These are phyloP conservation scores for Corymbia citriodora DNA, from an alignment of 441 rosid genomes.

Conservation along the genomic window DNA sequence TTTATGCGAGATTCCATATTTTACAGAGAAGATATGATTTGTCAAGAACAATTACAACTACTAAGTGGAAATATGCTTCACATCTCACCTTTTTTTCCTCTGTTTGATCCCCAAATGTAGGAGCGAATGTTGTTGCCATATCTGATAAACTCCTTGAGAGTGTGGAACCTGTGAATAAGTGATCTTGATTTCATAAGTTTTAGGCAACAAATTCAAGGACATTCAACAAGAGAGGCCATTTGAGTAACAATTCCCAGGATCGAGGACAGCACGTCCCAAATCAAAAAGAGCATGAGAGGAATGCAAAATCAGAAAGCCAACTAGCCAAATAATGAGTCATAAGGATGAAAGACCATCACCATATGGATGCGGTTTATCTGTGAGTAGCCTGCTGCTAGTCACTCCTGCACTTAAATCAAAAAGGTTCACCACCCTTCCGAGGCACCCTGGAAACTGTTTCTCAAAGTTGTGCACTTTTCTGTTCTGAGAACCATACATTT, in stretches of 20 bases:
- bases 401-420: background rate
- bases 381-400: background rate
- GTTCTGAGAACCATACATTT: conserved; percentile 3
- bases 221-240: background rate
- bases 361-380: background rate
- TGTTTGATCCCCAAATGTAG: conserved; percentile 45
- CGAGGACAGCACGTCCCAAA: background rate
- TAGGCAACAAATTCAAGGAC: background rate
- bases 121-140: conserved; percentile 42
- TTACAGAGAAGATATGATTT: conserved; percentile 8
- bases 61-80: background rate
- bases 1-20: background rate
- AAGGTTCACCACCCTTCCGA: conserved; percentile 10
- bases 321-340: background rate
- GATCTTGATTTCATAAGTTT: conserved; percentile 20
- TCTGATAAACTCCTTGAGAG: conserved; percentile 69
- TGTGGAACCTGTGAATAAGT: conserved; percentile 54
- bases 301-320: background rate
- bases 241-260: background rate
- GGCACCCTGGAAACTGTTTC: conserved; percentile 5
- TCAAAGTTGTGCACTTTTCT: background rate
- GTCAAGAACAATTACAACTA: conserved; percentile 3
- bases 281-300: background rate
- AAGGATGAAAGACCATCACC: background rate
- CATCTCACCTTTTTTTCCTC: conserved; percentile 64